Conservation (phyloP, 345 rosid species). For the Populus euphratica region DNA sequence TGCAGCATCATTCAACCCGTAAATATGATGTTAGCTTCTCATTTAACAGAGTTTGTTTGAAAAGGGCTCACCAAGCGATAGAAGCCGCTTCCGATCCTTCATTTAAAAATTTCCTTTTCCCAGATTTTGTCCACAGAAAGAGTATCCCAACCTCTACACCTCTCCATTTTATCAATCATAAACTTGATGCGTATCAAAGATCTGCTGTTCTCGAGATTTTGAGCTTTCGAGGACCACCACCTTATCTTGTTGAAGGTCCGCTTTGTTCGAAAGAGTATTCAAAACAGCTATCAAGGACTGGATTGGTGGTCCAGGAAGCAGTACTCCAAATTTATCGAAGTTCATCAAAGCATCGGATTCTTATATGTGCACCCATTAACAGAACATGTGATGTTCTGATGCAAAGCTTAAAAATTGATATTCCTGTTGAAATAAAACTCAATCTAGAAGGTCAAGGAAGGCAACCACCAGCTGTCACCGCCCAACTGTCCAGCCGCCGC, state of each 20-base stretch:
- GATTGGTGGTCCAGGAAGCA: slow-evolving; percentile 23
- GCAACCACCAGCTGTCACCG: too few species aligned
- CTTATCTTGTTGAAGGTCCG: slow-evolving; percentile 33
- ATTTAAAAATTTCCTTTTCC: slow-evolving; percentile 30
- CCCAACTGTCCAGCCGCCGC: too few species aligned
- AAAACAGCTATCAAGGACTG: slow-evolving; percentile 22
- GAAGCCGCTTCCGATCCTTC: slow-evolving; percentile 27
- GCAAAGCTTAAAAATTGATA: slow-evolving; percentile 26
- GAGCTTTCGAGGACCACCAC: slow-evolving; percentile 21
- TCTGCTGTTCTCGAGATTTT: slow-evolving; percentile 22
- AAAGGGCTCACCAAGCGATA: slow-evolving; percentile 42
- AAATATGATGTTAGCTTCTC: slow-evolving; percentile 42
- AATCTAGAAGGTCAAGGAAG: too few species aligned
- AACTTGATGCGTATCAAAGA: slow-evolving; percentile 11
- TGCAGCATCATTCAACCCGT: slow-evolving; percentile 22
- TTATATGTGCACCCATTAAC: slow-evolving; percentile 35
- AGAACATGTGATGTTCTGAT: slow-evolving; percentile 33
- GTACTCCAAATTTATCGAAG: slow-evolving; percentile 20
- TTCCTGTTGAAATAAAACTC: too few species aligned
- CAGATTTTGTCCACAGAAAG: slow-evolving; percentile 5
- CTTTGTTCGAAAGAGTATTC: neutral
- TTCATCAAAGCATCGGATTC: slow-evolving; percentile 14
- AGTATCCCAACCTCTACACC: neutral
- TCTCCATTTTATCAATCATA: neutral
- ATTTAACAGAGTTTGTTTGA: slow-evolving; percentile 39